phyloP scores from a whole-genome alignment of 768 basidiomycete genomes.

The Termitomyces sp. region DNA sequence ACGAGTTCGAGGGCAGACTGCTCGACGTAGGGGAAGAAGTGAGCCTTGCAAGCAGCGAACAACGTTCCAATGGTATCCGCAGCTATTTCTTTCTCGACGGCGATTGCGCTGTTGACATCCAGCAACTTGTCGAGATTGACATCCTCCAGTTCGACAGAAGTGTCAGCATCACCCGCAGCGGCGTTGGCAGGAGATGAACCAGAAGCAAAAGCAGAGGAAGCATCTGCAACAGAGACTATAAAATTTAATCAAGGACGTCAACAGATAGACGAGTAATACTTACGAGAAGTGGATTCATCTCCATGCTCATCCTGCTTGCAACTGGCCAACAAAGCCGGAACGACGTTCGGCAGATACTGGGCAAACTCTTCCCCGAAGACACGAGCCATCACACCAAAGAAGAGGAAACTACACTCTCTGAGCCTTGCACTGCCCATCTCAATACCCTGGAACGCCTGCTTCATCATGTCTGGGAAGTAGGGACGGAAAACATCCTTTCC shows the following conservation, averaged over 20 bases:
- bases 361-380: constrained; percentile 96
- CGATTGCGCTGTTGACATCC: constrained; percentile 92
- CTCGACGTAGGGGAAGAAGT: constrained; percentile 93
- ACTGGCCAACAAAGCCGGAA: constrained; percentile 79
- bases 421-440: constrained; percentile 82
- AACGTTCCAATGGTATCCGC: constrained; percentile 92
- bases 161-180: constrained; percentile 51
- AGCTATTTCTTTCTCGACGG: constrained; percentile 98
- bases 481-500: constrained; percentile 92
- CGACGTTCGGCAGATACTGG: constrained; percentile 75
- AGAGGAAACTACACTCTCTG: constrained; percentile 93
- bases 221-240: constrained; percentile 48
- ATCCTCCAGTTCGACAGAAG: constrained; percentile 68
- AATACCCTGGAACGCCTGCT: constrained; percentile 86
- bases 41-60: constrained; percentile 71
- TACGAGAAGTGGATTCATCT: constrained; percentile 45
- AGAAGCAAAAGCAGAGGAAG: constrained; percentile 59
- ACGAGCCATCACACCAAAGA: constrained; percentile 98
- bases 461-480: constrained; percentile 96
- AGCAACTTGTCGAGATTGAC: constrained; percentile 82
- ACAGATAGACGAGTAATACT: constrained; percentile 10
- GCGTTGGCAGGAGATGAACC: constrained; percentile 70
- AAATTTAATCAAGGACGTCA: constrained; percentile 3
- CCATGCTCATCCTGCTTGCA: constrained; percentile 81
- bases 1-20: constrained; percentile 73